Base-by-base conservation (phyloP, 257 asterid species). In the Capsicum pubescens region DNA sequence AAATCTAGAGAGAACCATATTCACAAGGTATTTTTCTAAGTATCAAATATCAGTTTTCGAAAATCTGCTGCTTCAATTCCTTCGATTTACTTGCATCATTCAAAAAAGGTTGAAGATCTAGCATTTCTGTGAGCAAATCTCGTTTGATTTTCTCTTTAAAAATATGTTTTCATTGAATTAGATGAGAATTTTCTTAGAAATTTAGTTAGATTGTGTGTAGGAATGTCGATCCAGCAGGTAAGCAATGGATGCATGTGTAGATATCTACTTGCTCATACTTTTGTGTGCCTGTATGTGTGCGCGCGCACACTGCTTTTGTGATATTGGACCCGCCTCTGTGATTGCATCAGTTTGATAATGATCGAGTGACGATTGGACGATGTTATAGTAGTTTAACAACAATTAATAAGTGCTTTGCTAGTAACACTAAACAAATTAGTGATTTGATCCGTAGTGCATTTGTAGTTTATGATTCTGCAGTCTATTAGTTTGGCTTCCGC, bases 1-100 rank as follows among this genome's bases (percentile, higher is more conserved):
- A 50, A 2, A 50, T 74, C 42, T 19, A 72, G 59, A 72, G 59
- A 72, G 5, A n/a, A 48, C 9, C 80, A 46, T 54, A 46, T 46
- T 46, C 42, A 10, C 58, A 50, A 74, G 81, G 81, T 74, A 74
- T 50, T 74, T n/a, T 44, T 71, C 32, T 26, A 26, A 63, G 70
- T 42, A 16, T 69, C 55, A 39, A 16, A 1, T 16, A 8, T 69
- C 77, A 42, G 5, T 69, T 69, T 56, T 70, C 36, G 6, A 42
- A 13, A 26, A 26, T 26, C 32, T 26, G 9, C 16, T 69, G 15
- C 57, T 71, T 71, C 39, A n/a, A 46, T 46, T 63, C n/a, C 4
- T n/a, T 71, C 36, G 54, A 44, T 71, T 71, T 26, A 46, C 57
- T 46, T 44, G 39, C 46, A n/a, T n/a, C 15, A n/a, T 17, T 71